phyloP scores from a whole-genome alignment of 2,329 filamentous ascomycete species.

The Thielaviopsis punctulata region DNA sequence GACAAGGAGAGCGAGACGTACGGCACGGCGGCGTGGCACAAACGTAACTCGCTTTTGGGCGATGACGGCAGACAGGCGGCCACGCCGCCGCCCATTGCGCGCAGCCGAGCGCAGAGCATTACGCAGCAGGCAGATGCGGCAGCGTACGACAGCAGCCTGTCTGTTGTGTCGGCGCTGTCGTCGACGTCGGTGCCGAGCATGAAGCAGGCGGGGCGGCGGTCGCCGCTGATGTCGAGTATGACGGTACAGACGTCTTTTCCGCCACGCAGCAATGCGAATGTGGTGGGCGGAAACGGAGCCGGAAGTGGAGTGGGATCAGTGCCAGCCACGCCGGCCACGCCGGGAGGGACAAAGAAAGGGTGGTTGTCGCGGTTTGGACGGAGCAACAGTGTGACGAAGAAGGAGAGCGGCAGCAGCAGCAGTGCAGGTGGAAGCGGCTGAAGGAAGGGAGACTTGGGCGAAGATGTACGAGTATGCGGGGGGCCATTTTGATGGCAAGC shows the following conservation, averaged over 20 bases:
- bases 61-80: conserved; percentile 27
- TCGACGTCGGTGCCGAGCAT: neutral
- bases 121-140: neutral
- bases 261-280: neutral
- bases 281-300: conserved; percentile 2
- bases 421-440: neutral
- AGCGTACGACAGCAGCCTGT: neutral
- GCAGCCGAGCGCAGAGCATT: conserved; percentile 20
- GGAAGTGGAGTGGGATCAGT: conserved; percentile 3
- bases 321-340: conserved; percentile 1
- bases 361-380: conserved; percentile 11
- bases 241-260: conserved; percentile 3
- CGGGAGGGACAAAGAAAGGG: conserved; percentile 7
- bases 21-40: conserved; percentile 25
- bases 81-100: conserved; percentile 39
- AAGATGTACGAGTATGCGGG: neutral
- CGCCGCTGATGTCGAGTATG: conserved; percentile 5
- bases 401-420: conserved; percentile 1
- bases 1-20: conserved; percentile 16
- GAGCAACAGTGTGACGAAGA: conserved; percentile 10
- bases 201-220: neutral
- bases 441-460: no score
- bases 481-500: neutral
- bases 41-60: conserved; percentile 16
- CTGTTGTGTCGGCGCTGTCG: neutral